Evolutionary conservation across 192 early-diverging fungal species (phyloP).

Genomic region (Entomortierella chlamydospora): DNA sequence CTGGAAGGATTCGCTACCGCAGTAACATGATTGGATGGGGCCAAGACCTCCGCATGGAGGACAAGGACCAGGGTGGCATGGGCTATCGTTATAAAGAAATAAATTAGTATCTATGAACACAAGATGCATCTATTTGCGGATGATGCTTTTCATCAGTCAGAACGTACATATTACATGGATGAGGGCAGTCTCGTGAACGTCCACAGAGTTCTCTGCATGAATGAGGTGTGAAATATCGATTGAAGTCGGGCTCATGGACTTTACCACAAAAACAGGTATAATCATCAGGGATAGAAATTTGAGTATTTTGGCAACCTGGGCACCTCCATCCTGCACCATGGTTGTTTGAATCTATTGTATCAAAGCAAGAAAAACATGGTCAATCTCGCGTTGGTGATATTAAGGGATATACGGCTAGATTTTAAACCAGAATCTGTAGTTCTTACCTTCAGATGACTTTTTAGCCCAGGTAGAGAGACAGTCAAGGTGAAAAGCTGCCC

Average conservation of each 20-base stretch:
- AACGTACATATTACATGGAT: constrained; percentile 71
- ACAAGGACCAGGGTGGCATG: constrained; percentile 96
- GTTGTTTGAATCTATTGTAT: constrained; percentile 36
- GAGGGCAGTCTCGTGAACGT: constrained; percentile 72
- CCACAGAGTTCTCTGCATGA: constrained; percentile 88
- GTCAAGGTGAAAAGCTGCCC: constrained; percentile 90
- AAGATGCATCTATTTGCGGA: background rate
- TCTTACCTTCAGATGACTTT: constrained; percentile 66
- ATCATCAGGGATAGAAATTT: constrained; percentile 71
- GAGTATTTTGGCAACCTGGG: constrained; percentile 89
- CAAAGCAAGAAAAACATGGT: background rate
- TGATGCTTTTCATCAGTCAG: background rate
- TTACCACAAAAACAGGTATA: constrained; percentile 94
- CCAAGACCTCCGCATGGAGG: constrained; percentile 88
- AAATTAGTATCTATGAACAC: background rate
- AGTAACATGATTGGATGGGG: constrained; percentile 82
- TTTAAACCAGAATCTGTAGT: background rate
- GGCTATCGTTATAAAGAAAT: constrained; percentile 17
- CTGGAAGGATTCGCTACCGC: constrained; percentile 77
- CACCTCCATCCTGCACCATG: constrained; percentile 79
- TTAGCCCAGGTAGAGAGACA: constrained; percentile 87
- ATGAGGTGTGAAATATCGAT: constrained; percentile 80
- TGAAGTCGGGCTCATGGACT: constrained; percentile 71
- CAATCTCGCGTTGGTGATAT: background rate
- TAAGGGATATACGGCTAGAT: background rate